A percentile compares a stretch with the other conserved stretches of the same genome.
These are phyloP conservation scores for Paspalum notatum DNA, from an alignment of 176 grass and related monocot genomes.

Conservation along the genomic window DNA sequence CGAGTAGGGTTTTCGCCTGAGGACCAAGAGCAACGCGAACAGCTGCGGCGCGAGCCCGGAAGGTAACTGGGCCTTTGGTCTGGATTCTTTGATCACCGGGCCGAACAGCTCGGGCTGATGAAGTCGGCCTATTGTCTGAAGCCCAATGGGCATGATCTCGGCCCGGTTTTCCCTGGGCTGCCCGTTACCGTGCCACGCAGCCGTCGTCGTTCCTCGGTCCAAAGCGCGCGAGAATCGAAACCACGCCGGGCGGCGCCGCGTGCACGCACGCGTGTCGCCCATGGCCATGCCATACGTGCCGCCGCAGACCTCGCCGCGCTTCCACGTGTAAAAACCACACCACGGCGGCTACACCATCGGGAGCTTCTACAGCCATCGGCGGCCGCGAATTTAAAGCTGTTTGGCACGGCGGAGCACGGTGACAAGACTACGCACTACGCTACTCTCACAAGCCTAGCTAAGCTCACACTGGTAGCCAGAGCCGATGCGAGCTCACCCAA, in stretches of 20 bases:
- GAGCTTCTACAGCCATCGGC: slow-evolving; percentile 26
- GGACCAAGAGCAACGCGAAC: neutral
- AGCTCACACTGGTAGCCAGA: neutral
- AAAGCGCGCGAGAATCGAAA: neutral
- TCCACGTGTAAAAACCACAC: slow-evolving; percentile 2
- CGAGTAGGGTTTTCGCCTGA: slow-evolving; percentile 54
- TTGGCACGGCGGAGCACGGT: neutral
- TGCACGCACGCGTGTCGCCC: slow-evolving; percentile 21
- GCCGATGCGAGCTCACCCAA: neutral
- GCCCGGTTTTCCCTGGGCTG: neutral
- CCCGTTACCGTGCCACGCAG: neutral
- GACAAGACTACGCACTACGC: neutral
- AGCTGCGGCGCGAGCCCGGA: neutral
- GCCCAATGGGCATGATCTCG: neutral
- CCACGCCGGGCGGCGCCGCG: neutral
- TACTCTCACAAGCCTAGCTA: neutral
- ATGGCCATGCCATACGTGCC: neutral
- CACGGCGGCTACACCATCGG: neutral
- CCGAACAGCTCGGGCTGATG: neutral
- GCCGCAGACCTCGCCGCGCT: neutral
- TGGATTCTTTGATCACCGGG: too few relatives aligned
- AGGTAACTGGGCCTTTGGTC: neutral
- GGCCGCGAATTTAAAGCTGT: slow-evolving; percentile 28
- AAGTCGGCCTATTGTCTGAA: neutral
- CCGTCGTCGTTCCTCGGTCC: neutral